phyloP scores from a whole-genome alignment of 140 eudicot genomes.

The Erigeron philadelphicus region DNA sequence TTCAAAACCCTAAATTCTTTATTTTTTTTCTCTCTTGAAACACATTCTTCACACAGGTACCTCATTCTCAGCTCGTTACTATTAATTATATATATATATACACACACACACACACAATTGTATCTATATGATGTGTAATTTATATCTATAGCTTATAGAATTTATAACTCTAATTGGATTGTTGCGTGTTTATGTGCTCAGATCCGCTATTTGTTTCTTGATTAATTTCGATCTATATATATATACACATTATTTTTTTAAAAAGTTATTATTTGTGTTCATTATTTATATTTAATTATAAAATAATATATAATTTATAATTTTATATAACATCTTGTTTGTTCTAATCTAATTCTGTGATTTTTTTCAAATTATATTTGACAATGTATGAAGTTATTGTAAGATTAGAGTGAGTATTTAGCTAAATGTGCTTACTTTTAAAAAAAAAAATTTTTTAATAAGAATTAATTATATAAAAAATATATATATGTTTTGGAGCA shows the following conservation, averaged over 20 bases:
- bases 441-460: too few relatives aligned
- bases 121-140: slow-evolving; percentile 3
- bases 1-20: slow-evolving; percentile 27
- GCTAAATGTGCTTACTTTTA: slow-evolving; percentile 13
- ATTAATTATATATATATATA: not conserved
- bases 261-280: not conserved
- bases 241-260: not conserved
- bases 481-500: not conserved
- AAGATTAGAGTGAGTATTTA: not conserved
- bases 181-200: slow-evolving; percentile 21
- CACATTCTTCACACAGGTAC: slow-evolving; percentile 36
- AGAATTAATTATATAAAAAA: too few relatives aligned
- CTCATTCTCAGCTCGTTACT: slow-evolving; percentile 15
- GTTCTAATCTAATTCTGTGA: not conserved
- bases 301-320: not conserved
- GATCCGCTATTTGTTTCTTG: slow-evolving; percentile 21
- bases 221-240: slow-evolving; percentile 16
- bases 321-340: slow-evolving; percentile 12
- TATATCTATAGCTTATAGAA: slow-evolving; percentile 10
- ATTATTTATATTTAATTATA: slow-evolving; percentile 5
- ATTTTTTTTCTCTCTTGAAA: slow-evolving; percentile 16
- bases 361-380: slow-evolving; percentile 8
- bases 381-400: slow-evolving; percentile 29
- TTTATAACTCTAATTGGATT: not conserved
- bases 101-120: slow-evolving; percentile 5